Evolutionary conservation across 192 early-diverging fungal species (phyloP), one percentile per base, ranked within the genome.

Genomic region (Podila verticillata): DNA sequence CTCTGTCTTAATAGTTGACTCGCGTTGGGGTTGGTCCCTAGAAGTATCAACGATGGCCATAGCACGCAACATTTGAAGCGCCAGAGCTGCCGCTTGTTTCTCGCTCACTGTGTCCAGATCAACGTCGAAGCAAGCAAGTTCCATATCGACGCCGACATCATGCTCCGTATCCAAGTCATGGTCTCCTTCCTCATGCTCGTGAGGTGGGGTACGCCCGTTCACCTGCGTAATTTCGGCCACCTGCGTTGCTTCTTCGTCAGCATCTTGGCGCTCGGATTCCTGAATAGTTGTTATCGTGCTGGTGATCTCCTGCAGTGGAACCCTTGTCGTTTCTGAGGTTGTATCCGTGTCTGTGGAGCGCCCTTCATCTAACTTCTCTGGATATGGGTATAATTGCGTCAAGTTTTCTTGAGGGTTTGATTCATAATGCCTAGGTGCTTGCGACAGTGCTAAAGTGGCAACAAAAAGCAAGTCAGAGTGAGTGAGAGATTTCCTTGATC

Each of bases 371-470:
- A 2, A 19, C 51, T 83, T 83, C 44, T 78, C 82, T 24, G 82
- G 74, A 48, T 77, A 83, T 13, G 82, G 82, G 32, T 73, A 83
- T 1, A 78, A 32, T 32, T 83, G 82, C 7, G 82, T 73, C 30
- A 83, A 44, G 28, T 83, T 83, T 8, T 72, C 70, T 24, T 61
- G 28, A 20, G 82, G 69, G 3, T 78, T 66, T 15, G 70, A 29
- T 4, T 68, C 61, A n/a, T 68, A 79, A 34, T 58, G 44, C 24
- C 70, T 65, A 0, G 68, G 74, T 7, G 61, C 61, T 17, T 83
- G 82, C 17, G 82, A 83, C 31, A 83, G 29, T n/a, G 74, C 82
- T 83, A 15, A 9, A 24, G 17, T 56, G 9, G 61, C 57, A 57
- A 61, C 5, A 17, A 39, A 20, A 36, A 7, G n/a, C 6, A 63